Evolutionary conservation across 257 asterid species (phyloP).

Genomic region (Jacaranda mimosifolia): DNA sequence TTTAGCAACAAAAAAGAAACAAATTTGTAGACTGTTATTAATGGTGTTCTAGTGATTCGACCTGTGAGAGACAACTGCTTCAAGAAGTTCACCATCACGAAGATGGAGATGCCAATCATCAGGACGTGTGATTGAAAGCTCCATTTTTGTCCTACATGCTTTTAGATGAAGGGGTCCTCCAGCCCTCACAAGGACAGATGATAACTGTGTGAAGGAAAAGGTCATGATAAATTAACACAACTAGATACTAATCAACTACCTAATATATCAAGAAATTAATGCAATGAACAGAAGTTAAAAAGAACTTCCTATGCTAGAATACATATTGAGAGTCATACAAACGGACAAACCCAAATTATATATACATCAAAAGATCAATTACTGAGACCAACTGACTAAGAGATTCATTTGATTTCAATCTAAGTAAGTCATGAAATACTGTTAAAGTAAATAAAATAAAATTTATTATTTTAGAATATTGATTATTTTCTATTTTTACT

Average conservation of each 20-base stretch:
- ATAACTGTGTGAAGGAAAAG: constrained; percentile 47
- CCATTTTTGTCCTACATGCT: constrained; percentile 57
- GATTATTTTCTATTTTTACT: too few species aligned
- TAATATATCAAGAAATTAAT: background rate
- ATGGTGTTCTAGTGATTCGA: constrained; percentile 25
- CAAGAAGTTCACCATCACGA: constrained; percentile 92
- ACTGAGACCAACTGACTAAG: too few species aligned
- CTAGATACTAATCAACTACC: constrained; percentile 9
- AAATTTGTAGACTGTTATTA: background rate
- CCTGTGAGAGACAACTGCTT: constrained; percentile 87
- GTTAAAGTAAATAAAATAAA: too few species aligned
- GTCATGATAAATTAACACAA: constrained; percentile 11
- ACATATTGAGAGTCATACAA: background rate
- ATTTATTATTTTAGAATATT: too few species aligned
- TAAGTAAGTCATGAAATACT: too few species aligned
- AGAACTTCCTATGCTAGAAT: background rate
- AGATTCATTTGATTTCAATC: background rate
- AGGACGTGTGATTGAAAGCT: constrained; percentile 82
- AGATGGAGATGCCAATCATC: constrained; percentile 99
- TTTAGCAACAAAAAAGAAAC: background rate
- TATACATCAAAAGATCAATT: background rate
- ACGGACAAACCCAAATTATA: background rate
- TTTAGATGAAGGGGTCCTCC: constrained; percentile 44
- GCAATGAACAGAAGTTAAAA: constrained; percentile 12
- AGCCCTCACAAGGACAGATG: constrained; percentile 37